phyloP scores from a whole-genome alignment of 768 basidiomycete species.

The Leccinum pellstonianum region DNA sequence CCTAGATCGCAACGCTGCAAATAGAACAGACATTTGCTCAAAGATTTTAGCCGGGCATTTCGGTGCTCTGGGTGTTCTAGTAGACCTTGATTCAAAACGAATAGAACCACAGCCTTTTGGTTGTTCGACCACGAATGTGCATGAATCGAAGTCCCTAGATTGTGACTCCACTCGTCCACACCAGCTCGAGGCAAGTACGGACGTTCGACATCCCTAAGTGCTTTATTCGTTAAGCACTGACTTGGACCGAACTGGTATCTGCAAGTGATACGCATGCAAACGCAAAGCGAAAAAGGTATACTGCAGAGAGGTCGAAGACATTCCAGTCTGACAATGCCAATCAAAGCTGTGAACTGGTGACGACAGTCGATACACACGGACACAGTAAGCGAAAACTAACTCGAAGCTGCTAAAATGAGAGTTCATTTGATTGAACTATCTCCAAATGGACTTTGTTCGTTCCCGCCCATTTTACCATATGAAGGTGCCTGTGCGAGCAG shows the following conservation, averaged over 20 bases:
- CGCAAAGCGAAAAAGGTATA: too few relatives aligned
- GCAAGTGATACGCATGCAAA: too few relatives aligned
- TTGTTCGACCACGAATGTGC: conserved; percentile 3
- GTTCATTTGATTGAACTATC: too few relatives aligned
- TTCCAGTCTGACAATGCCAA: too few relatives aligned
- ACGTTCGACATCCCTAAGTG: neutral
- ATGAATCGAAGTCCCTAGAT: neutral
- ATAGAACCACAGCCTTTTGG: neutral
- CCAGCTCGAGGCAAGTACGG: neutral
- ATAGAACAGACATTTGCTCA: neutral
- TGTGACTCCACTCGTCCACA: neutral
- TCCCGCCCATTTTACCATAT: neutral
- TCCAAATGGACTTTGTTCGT: neutral
- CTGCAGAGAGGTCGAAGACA: too few relatives aligned
- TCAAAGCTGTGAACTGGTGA: too few relatives aligned
- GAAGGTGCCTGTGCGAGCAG: neutral
- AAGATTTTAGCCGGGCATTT: neutral
- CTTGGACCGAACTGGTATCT: too few relatives aligned
- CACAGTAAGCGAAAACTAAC: neutral
- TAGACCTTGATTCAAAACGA: neutral
- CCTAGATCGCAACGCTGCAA: neutral
- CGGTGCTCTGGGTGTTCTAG: neutral
- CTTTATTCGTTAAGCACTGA: neutral
- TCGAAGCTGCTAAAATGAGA: too few relatives aligned
- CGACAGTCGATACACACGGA: too few relatives aligned